Percentiles rank a stretch among this genome's conserved stretches.
Evolutionary conservation across 2,329 filamentous ascomycete species (phyloP).

Genomic region (Plenodomus tracheiphilus): DNA sequence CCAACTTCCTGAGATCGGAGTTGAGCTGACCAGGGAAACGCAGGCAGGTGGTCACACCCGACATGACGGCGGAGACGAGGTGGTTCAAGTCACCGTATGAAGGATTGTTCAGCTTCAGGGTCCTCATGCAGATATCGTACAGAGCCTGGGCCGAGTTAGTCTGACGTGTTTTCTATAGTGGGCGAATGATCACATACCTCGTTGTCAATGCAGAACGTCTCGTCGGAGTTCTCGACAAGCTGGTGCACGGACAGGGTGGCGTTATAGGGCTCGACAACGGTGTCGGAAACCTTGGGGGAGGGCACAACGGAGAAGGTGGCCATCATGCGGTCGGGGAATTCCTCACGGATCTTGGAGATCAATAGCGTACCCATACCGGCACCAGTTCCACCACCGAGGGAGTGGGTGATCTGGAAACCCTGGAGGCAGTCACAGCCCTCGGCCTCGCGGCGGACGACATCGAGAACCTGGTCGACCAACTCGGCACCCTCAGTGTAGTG

Average conservation of each 20-base stretch:
- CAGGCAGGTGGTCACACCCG: conserved; percentile 95
- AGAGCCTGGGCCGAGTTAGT: conserved; percentile 63
- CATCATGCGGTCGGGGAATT: conserved; percentile 99
- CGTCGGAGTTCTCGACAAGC: conserved; percentile 99
- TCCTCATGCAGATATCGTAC: conserved; percentile 99
- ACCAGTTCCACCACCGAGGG: conserved; percentile 99
- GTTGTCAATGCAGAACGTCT: conserved; percentile 99
- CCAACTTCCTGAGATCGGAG: conserved; percentile 98
- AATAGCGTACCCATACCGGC: conserved; percentile 99
- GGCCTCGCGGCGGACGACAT: conserved; percentile 97
- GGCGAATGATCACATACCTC: conserved; percentile 58
- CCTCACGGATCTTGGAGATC: conserved; percentile 99
- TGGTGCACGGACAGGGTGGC: conserved; percentile 98
- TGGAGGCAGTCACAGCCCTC: conserved; percentile 99
- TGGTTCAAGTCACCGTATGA: conserved; percentile 99
- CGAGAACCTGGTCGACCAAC: conserved; percentile 95
- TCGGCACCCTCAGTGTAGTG: conserved; percentile 99
- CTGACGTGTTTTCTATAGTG: conserved; percentile 2
- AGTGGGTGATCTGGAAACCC: conserved; percentile 99
- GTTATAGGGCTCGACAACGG: conserved; percentile 99
- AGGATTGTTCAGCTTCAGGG: conserved; percentile 96
- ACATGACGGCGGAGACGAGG: conserved; percentile 99
- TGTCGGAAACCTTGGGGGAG: conserved; percentile 99
- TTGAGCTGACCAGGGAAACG: conserved; percentile 99
- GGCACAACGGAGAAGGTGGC: conserved; percentile 98